These are phyloP conservation scores for Metarhizium album DNA, from an alignment of 2,329 filamentous ascomycete genomes.

Conservation along the genomic window DNA sequence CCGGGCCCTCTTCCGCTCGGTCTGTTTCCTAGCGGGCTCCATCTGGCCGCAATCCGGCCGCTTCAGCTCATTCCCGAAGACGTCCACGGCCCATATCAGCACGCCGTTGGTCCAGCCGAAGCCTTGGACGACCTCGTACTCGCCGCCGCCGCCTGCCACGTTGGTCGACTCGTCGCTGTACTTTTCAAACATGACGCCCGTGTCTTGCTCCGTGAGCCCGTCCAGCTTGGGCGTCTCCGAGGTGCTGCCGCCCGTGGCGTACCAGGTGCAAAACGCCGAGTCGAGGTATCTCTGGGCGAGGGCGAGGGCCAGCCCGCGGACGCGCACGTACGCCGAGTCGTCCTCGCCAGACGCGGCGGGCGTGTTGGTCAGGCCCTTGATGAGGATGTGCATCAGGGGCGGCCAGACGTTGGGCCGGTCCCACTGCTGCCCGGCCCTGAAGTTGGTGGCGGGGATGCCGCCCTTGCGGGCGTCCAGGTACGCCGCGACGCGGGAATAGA, in stretches of 20 bases:
- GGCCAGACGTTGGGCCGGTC: slow-evolving; percentile 63
- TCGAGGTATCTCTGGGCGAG: slow-evolving; percentile 57
- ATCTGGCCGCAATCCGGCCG: slow-evolving; percentile 46
- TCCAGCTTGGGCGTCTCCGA: slow-evolving; percentile 37
- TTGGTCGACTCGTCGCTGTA: slow-evolving; percentile 51
- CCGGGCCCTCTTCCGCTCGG: slow-evolving; percentile 17
- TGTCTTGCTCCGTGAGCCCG: slow-evolving; percentile 29
- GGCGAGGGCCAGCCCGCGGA: slow-evolving; percentile 44
- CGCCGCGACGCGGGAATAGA: slow-evolving; percentile 40
- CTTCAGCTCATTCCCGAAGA: slow-evolving; percentile 44
- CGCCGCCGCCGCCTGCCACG: slow-evolving; percentile 52
- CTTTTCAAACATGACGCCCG: slow-evolving; percentile 61
- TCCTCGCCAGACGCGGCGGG: slow-evolving; percentile 42
- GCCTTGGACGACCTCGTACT: slow-evolving; percentile 59
- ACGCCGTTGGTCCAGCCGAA: slow-evolving; percentile 65
- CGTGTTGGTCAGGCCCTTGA: slow-evolving; percentile 49
- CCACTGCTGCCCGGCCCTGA: slow-evolving; percentile 54
- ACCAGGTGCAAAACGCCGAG: slow-evolving; percentile 60
- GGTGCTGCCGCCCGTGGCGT: slow-evolving; percentile 53
- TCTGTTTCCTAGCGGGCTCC: slow-evolving; percentile 23
- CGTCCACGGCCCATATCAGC: slow-evolving; percentile 54
- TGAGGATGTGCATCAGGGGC: slow-evolving; percentile 53
- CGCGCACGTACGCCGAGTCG: slow-evolving; percentile 41
- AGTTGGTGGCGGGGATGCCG: slow-evolving; percentile 52
- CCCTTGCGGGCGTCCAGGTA: slow-evolving; percentile 42